Conservation (phyloP, 768 basidiomycete species). For the Lentinula guzmanii region DNA sequence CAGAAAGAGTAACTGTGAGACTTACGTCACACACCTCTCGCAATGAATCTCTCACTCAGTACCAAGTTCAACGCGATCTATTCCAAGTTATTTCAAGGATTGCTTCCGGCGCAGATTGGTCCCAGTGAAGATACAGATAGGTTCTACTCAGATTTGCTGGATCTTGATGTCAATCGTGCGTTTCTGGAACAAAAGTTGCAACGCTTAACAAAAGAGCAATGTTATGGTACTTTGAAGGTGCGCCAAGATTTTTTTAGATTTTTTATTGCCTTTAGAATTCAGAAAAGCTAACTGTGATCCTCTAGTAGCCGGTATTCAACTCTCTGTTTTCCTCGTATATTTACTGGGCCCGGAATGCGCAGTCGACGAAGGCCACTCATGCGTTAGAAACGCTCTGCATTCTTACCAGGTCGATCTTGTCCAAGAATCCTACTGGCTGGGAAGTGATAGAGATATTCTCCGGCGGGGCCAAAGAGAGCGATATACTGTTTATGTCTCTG, state of each 20-base stretch:
- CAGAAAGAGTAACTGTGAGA: no score
- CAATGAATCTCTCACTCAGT: constrained; percentile 16
- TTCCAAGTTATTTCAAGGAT: constrained; percentile 46
- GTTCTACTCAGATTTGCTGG: constrained; percentile 50
- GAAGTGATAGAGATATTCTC: constrained; percentile 69
- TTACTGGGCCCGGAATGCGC: constrained; percentile 25
- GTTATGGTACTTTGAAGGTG: constrained; percentile 48
- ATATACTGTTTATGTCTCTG: constrained; percentile 50
- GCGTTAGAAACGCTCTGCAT: constrained; percentile 49
- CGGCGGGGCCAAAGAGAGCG: constrained; percentile 52
- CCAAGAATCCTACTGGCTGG: constrained; percentile 61
- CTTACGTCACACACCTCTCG: no score
- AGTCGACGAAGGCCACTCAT: constrained; percentile 29
- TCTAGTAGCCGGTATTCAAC: constrained; percentile 48
- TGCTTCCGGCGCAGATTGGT: constrained; percentile 34
- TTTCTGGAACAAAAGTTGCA: constrained; percentile 36
- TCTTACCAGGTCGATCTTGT: constrained; percentile 40
- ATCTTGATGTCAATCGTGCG: constrained; percentile 43
- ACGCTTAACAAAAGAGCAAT: constrained; percentile 41
- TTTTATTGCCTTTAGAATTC: neutral
- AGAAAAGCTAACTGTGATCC: neutral
- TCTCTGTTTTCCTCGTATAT: constrained; percentile 44
- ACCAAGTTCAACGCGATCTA: constrained; percentile 45
- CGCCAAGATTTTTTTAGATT: constrained; percentile 3
- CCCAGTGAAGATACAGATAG: constrained; percentile 35